Conservation (phyloP, 2,329 filamentous ascomycete species). For the Aspergillus sp. region DNA sequence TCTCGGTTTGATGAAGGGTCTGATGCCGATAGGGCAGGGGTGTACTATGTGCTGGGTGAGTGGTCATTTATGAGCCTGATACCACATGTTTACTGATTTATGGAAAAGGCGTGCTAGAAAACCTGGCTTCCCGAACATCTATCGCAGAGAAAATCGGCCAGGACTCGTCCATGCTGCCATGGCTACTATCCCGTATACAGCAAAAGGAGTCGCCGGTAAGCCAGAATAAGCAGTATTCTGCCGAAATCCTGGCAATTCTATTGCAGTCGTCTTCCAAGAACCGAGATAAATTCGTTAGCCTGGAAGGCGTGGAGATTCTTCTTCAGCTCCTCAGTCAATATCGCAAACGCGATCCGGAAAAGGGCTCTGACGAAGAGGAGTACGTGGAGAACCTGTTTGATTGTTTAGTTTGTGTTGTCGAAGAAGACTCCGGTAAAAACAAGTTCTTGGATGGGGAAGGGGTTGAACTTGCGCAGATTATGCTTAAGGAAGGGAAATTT, state of each 20-base stretch:
- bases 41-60: slow-evolving; percentile 69
- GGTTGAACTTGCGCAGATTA: slow-evolving; percentile 81
- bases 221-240: slow-evolving; percentile 93
- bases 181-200: slow-evolving; percentile 69
- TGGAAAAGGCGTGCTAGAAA: slow-evolving; percentile 61
- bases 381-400: slow-evolving; percentile 94
- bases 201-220: slow-evolving; percentile 58
- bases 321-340: slow-evolving; percentile 80
- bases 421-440: slow-evolving; percentile 64
- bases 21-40: slow-evolving; percentile 68
- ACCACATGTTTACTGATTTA: slow-evolving; percentile 4
- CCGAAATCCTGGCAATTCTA: slow-evolving; percentile 83
- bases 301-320: slow-evolving; percentile 68
- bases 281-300: slow-evolving; percentile 51
- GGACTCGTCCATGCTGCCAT: slow-evolving; percentile 60
- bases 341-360: slow-evolving; percentile 74
- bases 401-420: slow-evolving; percentile 68
- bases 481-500: slow-evolving; percentile 81
- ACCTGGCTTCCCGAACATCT: slow-evolving; percentile 62
- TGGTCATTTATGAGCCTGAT: neutral
- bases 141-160: slow-evolving; percentile 65
- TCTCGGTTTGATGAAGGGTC: slow-evolving; percentile 65
- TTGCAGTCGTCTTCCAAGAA: slow-evolving; percentile 66
- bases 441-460: slow-evolving; percentile 87
- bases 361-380: slow-evolving; percentile 83